Percentiles rank a stretch among this genome's conserved stretches.
Conservation (phyloP, 1,139 yeast species). For the Taphrina pruni region DNA sequence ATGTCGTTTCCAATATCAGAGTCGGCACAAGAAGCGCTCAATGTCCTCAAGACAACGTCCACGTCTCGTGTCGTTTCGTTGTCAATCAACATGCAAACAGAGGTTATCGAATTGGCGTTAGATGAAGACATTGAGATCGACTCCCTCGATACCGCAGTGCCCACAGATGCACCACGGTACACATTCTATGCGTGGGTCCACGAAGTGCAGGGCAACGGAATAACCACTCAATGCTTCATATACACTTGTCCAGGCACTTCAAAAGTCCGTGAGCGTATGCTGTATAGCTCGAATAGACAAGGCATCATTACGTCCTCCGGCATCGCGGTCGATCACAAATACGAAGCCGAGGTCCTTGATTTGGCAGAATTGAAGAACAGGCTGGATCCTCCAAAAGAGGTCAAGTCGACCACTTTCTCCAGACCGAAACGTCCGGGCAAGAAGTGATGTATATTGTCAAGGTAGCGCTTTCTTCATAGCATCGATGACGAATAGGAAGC, state of each 20-base stretch:
- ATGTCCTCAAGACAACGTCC: conserved; percentile 23
- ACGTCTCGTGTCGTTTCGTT: conserved; percentile 46
- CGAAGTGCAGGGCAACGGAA: conserved; percentile 19
- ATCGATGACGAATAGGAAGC: conserved; percentile 22
- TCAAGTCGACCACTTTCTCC: conserved; percentile 47
- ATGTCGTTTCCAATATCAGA: conserved; percentile 16
- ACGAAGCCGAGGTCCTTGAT: conserved; percentile 50
- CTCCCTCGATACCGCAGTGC: conserved; percentile 50
- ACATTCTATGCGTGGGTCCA: conserved; percentile 56
- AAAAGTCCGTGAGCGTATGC: conserved; percentile 87
- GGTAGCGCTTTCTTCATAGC: not conserved
- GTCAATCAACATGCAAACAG: conserved; percentile 51
- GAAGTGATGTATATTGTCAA: conserved; percentile 7
- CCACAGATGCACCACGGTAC: conserved; percentile 62
- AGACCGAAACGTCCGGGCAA: conserved; percentile 54
- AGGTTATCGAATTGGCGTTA: conserved; percentile 48
- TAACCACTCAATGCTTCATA: conserved; percentile 59
- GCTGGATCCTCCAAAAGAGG: conserved; percentile 47
- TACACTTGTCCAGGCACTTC: conserved; percentile 92
- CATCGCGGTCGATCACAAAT: conserved; percentile 43
- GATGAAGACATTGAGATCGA: conserved; percentile 47
- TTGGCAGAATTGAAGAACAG: conserved; percentile 45
- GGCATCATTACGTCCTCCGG: conserved; percentile 40
- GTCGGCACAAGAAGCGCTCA: conserved; percentile 34
- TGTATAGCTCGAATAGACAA: conserved; percentile 79